phyloP scores from a whole-genome alignment of 2,329 filamentous ascomycete species.

The Aspergillus sp. region DNA sequence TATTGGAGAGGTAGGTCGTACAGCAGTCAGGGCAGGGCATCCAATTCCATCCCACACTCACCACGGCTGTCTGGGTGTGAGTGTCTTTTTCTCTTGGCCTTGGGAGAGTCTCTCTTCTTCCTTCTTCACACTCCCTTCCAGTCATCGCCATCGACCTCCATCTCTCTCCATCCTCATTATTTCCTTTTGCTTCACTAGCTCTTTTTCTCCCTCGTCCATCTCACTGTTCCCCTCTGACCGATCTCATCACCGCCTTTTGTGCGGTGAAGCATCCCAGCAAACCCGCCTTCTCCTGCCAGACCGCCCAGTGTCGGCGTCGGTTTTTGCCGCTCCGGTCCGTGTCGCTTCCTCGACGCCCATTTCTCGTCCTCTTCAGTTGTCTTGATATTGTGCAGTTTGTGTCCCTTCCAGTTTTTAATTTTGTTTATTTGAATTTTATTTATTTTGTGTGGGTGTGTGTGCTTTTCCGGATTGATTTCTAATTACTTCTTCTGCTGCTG shows the following conservation, averaged over 20 bases:
- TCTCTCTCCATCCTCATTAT: background rate
- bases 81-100: background rate
- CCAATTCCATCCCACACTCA: no score
- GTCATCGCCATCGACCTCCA: background rate
- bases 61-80: no score
- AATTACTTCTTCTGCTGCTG: background rate
- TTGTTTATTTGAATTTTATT: no score
- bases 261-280: slow-evolving; percentile 27
- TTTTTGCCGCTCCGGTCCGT: slow-evolving; percentile 28
- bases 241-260: slow-evolving; percentile 32
- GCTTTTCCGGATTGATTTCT: background rate
- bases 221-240: slow-evolving; percentile 10
- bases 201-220: no score
- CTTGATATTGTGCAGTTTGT: background rate
- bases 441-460: background rate
- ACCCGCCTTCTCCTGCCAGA: slow-evolving; percentile 21
- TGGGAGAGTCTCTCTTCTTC: slow-evolving; percentile 1
- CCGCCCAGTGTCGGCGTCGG: slow-evolving; percentile 25
- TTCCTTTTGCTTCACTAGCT: no score
- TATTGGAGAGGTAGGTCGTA: no score
- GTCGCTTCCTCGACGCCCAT: slow-evolving; percentile 6
- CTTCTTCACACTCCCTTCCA: slow-evolving; percentile 10
- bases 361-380: no score
- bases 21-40: no score
- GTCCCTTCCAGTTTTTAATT: no score